Base-by-base conservation (phyloP, 2,329 filamentous ascomycete species). In the Elsinoe australis region DNA sequence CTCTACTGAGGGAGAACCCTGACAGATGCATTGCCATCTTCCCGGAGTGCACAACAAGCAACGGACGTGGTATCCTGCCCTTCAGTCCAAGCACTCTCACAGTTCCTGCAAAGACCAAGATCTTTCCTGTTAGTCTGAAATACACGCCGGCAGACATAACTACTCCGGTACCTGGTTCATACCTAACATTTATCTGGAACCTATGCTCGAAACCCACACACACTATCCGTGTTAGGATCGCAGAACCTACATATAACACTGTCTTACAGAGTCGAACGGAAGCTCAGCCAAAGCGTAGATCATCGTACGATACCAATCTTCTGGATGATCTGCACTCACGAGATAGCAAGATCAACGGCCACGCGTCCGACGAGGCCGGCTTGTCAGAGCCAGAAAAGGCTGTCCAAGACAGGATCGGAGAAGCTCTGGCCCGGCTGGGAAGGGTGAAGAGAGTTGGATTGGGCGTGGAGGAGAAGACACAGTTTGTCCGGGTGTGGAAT, bases 1-100 rank as follows among this genome's bases (percentile, higher is more conserved):
- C 44, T 24, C 73, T 96, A 3, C 62, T 88, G 8, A 67, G 72
- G 24, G 71, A 76, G 50, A 78, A 94, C 61, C 87, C 87, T 0
- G 74, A 78, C 50, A 80, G 87, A 36, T 78, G 87, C 51, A 78
- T 96, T 53, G 87, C 83, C 53, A 80, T 95, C 1, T 95, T 96
- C 64, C 90, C 92, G 9, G 92, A 98, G 68, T 90, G 85, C 66
- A 92, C 85, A 3, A 94, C 92, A 1, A 95, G 87, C 35, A 98
- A 98, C 61, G 90, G 90, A 53, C 83, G 86, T 56, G 92, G 84
- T 3, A 89, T 96, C 53, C 68, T 98, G 9, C 85, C 87, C 1
- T 79, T 95, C 49, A 87, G 84, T 52, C 87, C 85, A 0, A 83
- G 81, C 44, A 73, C 98, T 1, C 71, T 92, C 2, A 76, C 80